Percentiles rank a stretch among this genome's conserved stretches.
phyloP scores from a whole-genome alignment of 495 filamentous ascomycete genomes.

The Penicillium subrubescens region DNA sequence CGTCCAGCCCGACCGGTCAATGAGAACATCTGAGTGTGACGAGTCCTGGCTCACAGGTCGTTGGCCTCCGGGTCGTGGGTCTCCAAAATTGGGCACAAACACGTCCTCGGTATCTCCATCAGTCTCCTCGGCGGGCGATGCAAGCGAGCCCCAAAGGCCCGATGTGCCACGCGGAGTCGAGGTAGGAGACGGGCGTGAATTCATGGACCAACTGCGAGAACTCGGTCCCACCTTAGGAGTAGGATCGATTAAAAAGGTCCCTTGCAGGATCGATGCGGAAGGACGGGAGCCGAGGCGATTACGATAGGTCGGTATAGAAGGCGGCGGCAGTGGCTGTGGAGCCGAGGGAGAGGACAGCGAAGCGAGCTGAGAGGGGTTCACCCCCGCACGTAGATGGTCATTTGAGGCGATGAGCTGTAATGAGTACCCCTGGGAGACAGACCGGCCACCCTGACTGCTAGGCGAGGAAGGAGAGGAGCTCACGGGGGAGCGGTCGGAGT shows the following conservation, averaged over 20 bases:
- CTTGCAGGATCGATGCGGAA: slow-evolving; percentile 25
- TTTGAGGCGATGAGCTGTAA: slow-evolving; percentile 75
- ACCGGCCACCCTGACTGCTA: slow-evolving; percentile 25
- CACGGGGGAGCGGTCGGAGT: slow-evolving; percentile 16
- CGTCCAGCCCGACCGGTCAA: slow-evolving; percentile 22
- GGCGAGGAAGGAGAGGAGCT: slow-evolving; percentile 1
- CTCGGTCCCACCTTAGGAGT: slow-evolving; percentile 21
- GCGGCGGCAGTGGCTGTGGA: slow-evolving; percentile 23
- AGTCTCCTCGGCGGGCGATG: slow-evolving; percentile 20
- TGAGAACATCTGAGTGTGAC: slow-evolving; percentile 8
- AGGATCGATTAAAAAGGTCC: slow-evolving; percentile 28
- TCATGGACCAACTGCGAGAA: slow-evolving; percentile 30
- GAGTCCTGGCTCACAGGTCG: slow-evolving; percentile 23
- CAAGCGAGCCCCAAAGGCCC: slow-evolving; percentile 41
- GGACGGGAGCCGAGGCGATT: slow-evolving; percentile 33
- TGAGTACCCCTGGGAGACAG: slow-evolving; percentile 66
- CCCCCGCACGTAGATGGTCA: slow-evolving; percentile 73
- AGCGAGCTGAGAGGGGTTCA: slow-evolving; percentile 34
- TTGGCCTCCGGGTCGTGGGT: slow-evolving; percentile 27
- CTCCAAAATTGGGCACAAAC: slow-evolving; percentile 42
- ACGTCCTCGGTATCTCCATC: slow-evolving; percentile 33
- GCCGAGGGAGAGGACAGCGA: slow-evolving; percentile 34
- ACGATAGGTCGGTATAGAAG: slow-evolving; percentile 32
- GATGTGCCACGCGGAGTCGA: slow-evolving; percentile 21
- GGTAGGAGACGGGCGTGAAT: slow-evolving; percentile 24